Percentiles rank a stretch among this genome's conserved stretches.
Conservation (phyloP, 805 yeast species). For the Wickerhamomyces ciferrii region DNA sequence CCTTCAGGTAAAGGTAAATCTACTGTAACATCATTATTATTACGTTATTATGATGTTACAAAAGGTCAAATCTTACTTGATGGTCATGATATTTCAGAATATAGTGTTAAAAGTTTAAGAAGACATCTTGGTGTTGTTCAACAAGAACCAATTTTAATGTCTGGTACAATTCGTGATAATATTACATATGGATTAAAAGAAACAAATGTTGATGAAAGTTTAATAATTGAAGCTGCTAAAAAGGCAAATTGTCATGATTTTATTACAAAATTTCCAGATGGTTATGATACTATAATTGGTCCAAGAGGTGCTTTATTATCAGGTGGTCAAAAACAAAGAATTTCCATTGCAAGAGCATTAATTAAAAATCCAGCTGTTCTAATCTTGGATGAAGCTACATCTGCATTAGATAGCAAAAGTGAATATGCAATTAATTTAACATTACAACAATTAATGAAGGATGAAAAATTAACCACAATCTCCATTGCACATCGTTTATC, state of each 20-base stretch:
- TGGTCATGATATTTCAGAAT: constrained; percentile 42
- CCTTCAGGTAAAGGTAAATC: constrained; percentile 92
- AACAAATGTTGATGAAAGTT: constrained; percentile 41
- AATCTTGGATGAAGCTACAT: constrained; percentile 83
- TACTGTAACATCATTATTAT: constrained; percentile 58
- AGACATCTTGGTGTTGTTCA: constrained; percentile 65
- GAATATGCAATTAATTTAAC: constrained; percentile 78
- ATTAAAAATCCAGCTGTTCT: constrained; percentile 68
- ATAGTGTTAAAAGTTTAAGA: constrained; percentile 51
- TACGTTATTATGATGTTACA: constrained; percentile 47
- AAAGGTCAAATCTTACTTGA: constrained; percentile 44
- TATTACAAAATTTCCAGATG: constrained; percentile 54
- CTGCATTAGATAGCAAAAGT: constrained; percentile 76
- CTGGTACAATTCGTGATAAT: constrained; percentile 79
- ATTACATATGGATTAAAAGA: constrained; percentile 56
- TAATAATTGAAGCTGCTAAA: constrained; percentile 40
- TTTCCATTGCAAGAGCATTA: constrained; percentile 83
- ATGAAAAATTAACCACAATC: constrained; percentile 67
- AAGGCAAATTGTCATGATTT: constrained; percentile 56
- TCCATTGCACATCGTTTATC: constrained; percentile 92
- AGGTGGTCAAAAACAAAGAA: constrained; percentile 91
- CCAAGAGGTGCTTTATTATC: constrained; percentile 66
- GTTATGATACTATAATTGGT: constrained; percentile 61
- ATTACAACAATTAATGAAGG: constrained; percentile 53
- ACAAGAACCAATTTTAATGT: constrained; percentile 73